These are phyloP conservation scores for Opeltia flavorubescens DNA, from an alignment of 495 filamentous ascomycete species.

Conservation along the genomic window DNA sequence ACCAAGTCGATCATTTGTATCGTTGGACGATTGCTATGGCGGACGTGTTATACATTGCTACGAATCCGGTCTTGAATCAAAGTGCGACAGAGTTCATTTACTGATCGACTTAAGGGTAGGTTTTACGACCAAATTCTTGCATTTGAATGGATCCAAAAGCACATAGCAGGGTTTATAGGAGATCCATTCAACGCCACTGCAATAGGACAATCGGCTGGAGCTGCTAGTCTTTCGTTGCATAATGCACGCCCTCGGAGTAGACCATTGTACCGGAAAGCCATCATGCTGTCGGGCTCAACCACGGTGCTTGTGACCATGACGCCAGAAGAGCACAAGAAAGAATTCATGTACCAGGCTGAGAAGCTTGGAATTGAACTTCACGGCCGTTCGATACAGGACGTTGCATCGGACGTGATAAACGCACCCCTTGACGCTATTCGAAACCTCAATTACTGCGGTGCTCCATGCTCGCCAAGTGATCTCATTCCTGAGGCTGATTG, in stretches of 20 bases:
- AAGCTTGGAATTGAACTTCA: neutral
- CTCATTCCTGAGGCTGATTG: neutral
- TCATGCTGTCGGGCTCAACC: neutral
- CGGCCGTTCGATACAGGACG: neutral
- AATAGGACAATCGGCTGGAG: slow-evolving; percentile 10
- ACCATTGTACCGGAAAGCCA: slow-evolving; percentile 1
- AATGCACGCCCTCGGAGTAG: neutral
- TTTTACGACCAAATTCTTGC: slow-evolving; percentile 4
- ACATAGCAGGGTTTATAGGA: slow-evolving; percentile 8
- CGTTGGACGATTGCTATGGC: too few relatives aligned
- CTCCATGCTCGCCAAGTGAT: slow-evolving; percentile 2
- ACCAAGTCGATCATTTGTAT: too few relatives aligned
- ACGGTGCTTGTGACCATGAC: slow-evolving; percentile 3
- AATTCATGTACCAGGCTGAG: slow-evolving; percentile 2
- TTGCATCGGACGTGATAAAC: neutral
- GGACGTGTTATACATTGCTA: neutral
- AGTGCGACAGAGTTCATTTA: too few relatives aligned
- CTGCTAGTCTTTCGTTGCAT: slow-evolving; percentile 3
- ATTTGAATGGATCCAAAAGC: slow-evolving; percentile 10
- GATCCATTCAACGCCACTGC: slow-evolving; percentile 9
- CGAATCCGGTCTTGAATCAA: too few relatives aligned
- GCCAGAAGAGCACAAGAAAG: neutral
- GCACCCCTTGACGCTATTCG: neutral
- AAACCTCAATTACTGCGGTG: slow-evolving; percentile 1
- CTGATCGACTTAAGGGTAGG: neutral